Base-by-base conservation (phyloP, 2,329 filamentous ascomycete genomes). In the Ascochyta lentis region DNA sequence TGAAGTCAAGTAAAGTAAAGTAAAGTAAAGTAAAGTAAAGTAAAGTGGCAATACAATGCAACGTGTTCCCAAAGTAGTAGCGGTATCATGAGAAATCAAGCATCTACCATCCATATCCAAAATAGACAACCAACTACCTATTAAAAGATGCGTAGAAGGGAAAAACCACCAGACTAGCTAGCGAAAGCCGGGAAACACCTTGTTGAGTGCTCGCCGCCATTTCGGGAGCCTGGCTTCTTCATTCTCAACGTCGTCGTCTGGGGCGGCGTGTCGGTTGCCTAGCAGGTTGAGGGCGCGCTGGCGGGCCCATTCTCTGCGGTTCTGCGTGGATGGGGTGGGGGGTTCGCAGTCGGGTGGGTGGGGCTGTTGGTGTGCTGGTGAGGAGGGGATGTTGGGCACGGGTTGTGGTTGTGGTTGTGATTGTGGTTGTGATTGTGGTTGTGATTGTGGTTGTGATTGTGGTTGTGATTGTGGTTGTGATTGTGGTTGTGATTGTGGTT, bases 301-400 rank as follows among this genome's bases (percentile, higher is more conserved):
- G 4, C 78, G 72, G 5, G 78, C 78, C 78, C 79, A 80, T 54
- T 81, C 78, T 48, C 78, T 65, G 35, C 78, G 69, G 31, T 74
- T 70, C 5, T 69, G 68, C 0, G 62, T 54, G 4, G 60, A 39
- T 27, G 59, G 8, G 7, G 37, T 12, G 16, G 19, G 19, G 22
- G 64, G 63, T 15, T 53, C 13, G 37, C 61, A 66, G 33, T 57
- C 55, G 23, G 52, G 61, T 6, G 44, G 26, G 13, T 38, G 48
- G 12, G 49, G 23, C 34, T 55, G 51, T 13, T 3, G 10, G 12
- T 31, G 29, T 31, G 29, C 29, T 31, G 29, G 29, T 13, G 10
- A 10, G 29, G 3, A 3, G 12, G 29, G 29, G 8, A 15, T 31
- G 3, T 9, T 10, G 13, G 19, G 19, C 19, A 19, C 19, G 19